phyloP scores from a whole-genome alignment of 2,329 filamentous ascomycete species.

The Thielaviopsis cerberus region DNA sequence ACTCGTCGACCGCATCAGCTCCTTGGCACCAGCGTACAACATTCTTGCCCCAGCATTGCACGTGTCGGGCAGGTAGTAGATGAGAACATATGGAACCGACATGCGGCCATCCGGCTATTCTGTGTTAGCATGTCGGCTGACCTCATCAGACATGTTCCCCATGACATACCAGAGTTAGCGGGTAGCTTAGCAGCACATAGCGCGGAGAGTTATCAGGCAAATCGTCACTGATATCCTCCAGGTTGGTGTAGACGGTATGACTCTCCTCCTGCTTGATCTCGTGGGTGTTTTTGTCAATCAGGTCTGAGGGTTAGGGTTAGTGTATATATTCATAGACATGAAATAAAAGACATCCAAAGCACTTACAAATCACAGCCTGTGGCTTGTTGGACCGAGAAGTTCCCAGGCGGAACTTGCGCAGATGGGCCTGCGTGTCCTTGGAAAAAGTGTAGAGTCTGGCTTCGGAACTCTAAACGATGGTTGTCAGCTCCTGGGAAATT shows the following conservation, averaged over 20 bases:
- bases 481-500: not conserved
- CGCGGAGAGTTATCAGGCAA: slow-evolving; percentile 82
- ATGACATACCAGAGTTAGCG: slow-evolving; percentile 55
- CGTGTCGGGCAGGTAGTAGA: slow-evolving; percentile 87
- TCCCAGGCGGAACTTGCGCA: slow-evolving; percentile 83
- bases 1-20: slow-evolving; percentile 81
- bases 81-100: slow-evolving; percentile 78
- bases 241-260: slow-evolving; percentile 56
- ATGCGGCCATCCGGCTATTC: slow-evolving; percentile 58
- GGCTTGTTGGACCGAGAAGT: slow-evolving; percentile 74
- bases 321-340: not conserved
- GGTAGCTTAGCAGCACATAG: slow-evolving; percentile 80
- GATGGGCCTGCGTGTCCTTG: slow-evolving; percentile 67
- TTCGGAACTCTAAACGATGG: slow-evolving; percentile 44
- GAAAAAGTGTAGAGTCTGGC: slow-evolving; percentile 85
- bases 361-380: slow-evolving; percentile 86
- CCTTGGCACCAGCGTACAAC: slow-evolving; percentile 90
- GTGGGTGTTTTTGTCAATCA: slow-evolving; percentile 76
- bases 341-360: slow-evolving; percentile 14
- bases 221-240: slow-evolving; percentile 69
- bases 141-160: not conserved
- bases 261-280: slow-evolving; percentile 76
- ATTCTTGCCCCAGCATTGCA: slow-evolving; percentile 76
- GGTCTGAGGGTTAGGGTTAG: slow-evolving; percentile 26
- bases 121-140: not conserved